These are phyloP conservation scores for Fusarium agapanthi DNA, from an alignment of 2,329 filamentous ascomycete genomes.

Conservation along the genomic window DNA sequence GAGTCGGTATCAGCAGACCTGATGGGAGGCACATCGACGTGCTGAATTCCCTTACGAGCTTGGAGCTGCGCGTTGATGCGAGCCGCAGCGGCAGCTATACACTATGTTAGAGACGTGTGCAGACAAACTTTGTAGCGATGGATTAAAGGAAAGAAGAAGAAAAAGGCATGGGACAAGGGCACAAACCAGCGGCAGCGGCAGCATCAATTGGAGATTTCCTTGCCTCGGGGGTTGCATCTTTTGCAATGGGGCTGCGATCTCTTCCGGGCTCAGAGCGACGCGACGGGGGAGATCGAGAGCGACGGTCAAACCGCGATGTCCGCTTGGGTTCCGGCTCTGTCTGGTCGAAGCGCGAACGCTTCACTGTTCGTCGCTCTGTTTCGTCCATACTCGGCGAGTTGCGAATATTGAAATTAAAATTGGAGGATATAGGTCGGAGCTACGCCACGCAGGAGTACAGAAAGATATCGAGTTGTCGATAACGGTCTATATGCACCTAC, in stretches of 20 bases:
- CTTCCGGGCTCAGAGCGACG: constrained; percentile 73
- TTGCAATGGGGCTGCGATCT: constrained; percentile 79
- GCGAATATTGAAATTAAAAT: background rate
- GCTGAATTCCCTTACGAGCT: constrained; percentile 88
- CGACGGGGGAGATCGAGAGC: constrained; percentile 82
- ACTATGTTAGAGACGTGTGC: background rate
- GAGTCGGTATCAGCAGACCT: constrained; percentile 63
- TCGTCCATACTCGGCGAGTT: constrained; percentile 67
- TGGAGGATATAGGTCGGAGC: background rate
- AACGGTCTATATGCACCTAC: background rate
- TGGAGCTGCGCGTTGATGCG: constrained; percentile 85
- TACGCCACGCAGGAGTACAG: background rate
- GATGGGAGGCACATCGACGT: constrained; percentile 88
- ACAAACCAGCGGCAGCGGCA: constrained; percentile 79
- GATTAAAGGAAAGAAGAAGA: background rate
- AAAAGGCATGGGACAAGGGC: background rate
- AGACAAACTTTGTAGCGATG: constrained; percentile 12
- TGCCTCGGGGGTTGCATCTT: constrained; percentile 53
- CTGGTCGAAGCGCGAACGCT: constrained; percentile 95
- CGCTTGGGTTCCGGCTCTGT: constrained; percentile 82
- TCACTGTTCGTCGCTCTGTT: constrained; percentile 74
- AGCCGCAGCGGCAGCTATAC: constrained; percentile 83
- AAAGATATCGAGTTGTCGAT: background rate
- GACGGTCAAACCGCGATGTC: constrained; percentile 85
- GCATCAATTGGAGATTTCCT: constrained; percentile 69